Percentiles rank a stretch among this genome's conserved stretches.
Evolutionary conservation across 1,139 yeast genomes (phyloP).

Genomic region (Diutina catenulata): DNA sequence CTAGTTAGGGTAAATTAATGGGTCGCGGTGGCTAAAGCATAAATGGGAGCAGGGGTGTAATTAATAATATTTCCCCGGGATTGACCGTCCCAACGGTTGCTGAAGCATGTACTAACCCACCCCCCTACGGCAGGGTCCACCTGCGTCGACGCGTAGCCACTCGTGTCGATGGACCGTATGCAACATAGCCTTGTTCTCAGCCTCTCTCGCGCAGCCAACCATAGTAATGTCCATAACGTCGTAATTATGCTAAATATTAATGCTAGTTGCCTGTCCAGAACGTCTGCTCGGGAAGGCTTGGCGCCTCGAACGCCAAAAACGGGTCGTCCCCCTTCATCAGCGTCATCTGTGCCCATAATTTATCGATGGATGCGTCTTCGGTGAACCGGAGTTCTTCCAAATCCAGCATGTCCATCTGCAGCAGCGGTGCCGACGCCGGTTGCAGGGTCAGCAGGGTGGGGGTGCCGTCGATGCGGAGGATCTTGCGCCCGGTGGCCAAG

Average conservation of each 20-base stretch:
- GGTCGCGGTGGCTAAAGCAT: neutral
- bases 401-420: neutral
- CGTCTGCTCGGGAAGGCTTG: neutral
- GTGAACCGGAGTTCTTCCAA: neutral
- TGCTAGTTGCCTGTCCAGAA: neutral
- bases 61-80: neutral
- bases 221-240: neutral
- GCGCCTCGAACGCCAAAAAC: neutral
- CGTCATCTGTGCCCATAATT: slow-evolving; percentile 28
- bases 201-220: no score
- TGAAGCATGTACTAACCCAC: neutral
- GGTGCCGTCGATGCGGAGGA: slow-evolving; percentile 6
- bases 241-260: neutral
- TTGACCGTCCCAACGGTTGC: neutral
- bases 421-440: slow-evolving; percentile 22
- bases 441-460: slow-evolving; percentile 8
- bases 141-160: no score
- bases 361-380: slow-evolving; percentile 15
- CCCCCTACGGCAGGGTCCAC: no score
- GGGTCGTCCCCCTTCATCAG: slow-evolving; percentile 18
- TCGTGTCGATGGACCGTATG: no score
- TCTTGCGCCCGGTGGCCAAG: slow-evolving; percentile 8
- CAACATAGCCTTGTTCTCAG: no score
- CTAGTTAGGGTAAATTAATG: neutral
- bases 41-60: neutral